Evolutionary conservation across 2,329 filamentous ascomycete species (phyloP).

Genomic region (Colletotrichum coccodes): DNA sequence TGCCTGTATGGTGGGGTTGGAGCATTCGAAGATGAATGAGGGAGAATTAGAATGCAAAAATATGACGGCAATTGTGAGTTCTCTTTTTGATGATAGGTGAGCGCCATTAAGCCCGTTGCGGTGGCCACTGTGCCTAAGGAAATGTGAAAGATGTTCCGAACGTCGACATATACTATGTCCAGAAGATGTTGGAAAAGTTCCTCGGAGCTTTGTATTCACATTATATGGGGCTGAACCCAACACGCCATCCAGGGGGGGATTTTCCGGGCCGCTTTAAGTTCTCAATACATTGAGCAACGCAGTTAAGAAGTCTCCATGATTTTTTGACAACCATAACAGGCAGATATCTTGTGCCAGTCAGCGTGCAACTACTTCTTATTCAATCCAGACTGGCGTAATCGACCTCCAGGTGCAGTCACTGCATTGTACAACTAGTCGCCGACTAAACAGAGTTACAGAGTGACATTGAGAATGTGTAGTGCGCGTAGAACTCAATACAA

Average conservation of each 20-base stretch:
- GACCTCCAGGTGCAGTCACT: no score
- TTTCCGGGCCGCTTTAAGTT: background rate
- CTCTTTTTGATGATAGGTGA: background rate
- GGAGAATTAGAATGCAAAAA: background rate
- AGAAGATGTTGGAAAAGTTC: background rate
- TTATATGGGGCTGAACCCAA: background rate
- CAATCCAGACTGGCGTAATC: background rate
- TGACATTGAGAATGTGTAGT: no score
- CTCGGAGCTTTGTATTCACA: background rate
- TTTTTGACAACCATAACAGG: no score
- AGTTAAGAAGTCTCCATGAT: background rate
- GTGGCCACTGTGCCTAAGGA: no score
- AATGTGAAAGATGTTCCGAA: background rate
- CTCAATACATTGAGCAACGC: background rate
- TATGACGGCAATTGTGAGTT: background rate
- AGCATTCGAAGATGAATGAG: background rate
- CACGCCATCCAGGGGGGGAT: background rate
- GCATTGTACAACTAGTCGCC: background rate
- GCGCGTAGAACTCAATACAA: no score
- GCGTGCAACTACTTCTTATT: no score
- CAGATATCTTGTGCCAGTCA: background rate
- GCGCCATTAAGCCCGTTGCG: background rate
- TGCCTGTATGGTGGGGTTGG: background rate
- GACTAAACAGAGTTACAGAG: background rate
- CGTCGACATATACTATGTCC: background rate